These are phyloP conservation scores for Boletellus sp. DNA, from an alignment of 768 basidiomycete species.

Conservation along the genomic window DNA sequence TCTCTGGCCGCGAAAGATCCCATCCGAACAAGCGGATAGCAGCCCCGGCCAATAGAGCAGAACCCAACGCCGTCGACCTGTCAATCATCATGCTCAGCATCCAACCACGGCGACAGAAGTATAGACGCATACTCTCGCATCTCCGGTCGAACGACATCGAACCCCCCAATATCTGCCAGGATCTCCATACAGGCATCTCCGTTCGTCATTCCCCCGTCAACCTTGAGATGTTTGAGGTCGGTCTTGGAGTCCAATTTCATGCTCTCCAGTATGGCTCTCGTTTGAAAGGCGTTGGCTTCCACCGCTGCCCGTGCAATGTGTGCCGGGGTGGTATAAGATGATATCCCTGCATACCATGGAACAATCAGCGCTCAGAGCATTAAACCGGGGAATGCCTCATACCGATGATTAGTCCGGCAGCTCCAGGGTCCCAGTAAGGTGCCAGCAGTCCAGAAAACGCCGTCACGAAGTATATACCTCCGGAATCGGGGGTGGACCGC, in stretches of 20 bases:
- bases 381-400: constrained; percentile 4
- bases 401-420: constrained; percentile 84
- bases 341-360: constrained; percentile 48
- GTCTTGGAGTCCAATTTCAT: constrained; percentile 88
- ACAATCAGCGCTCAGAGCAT: not conserved
- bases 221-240: constrained; percentile 81
- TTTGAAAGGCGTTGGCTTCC: constrained; percentile 96
- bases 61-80: constrained; percentile 93
- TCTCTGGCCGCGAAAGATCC: constrained; percentile 82
- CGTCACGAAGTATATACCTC: constrained; percentile 94
- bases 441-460: constrained; percentile 95
- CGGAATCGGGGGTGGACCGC: constrained; percentile 68
- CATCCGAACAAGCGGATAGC: constrained; percentile 89
- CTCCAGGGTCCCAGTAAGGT: constrained; percentile 95
- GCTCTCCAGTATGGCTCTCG: constrained; percentile 89
- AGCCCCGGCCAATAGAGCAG: constrained; percentile 88
- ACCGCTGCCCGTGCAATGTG: constrained; percentile 94
- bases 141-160: constrained; percentile 85
- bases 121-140: constrained; percentile 83
- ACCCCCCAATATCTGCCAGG: constrained; percentile 87
- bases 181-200: constrained; percentile 85
- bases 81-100: not conserved
- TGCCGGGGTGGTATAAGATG: constrained; percentile 84
- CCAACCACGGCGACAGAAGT: not conserved
- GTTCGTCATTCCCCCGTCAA: constrained; percentile 99